Evolutionary conservation across 768 basidiomycete genomes (phyloP), one percentile per base, ranked within the genome.

Genomic region (Mycena epipterygia): DNA sequence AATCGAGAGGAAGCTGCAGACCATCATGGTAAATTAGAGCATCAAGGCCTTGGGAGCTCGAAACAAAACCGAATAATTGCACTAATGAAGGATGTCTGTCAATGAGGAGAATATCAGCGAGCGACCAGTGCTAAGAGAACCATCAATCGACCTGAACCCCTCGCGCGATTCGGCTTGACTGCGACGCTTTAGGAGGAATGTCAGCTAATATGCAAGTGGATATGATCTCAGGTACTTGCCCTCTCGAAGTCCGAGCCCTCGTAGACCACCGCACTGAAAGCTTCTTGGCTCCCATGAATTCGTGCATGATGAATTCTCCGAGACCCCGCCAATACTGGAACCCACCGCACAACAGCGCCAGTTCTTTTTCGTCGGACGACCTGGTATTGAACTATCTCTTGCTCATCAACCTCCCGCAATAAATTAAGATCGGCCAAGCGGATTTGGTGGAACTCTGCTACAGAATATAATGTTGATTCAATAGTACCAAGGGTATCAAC

Each of bases 391-490:
- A 65, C 32, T 16, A 56, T 46, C 3, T 65, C 42, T 23, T 56
- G 30, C 9, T 33, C 27, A 25, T 42, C 30, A 2, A 57, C n/a
- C 33, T 65, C 53, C 19, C 16, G 19, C 42, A 48, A n/a, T 11
- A 65, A 32, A 48, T 65, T 39, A 6, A 65, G 52, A 21, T 65
- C 64, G 14, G 53, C 53, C 23, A 65, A 42, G 11, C 42, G 12
- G 32, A 65, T 9, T 29, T 12, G 37, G 42, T 33, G 52, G 53
- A 65, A 65, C 5, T 46, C 44, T 46, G n/a, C 3, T 46, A n/a
- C n/a, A n/a, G n/a, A n/a, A n/a, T n/a, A n/a, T n/a, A n/a, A n/a
- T n/a, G n/a, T n/a, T n/a, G n/a, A n/a, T n/a, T n/a, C n/a, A n/a
- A n/a, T n/a, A n/a, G n/a, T 8, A 23, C 44, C 5, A 8, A 25